phyloP scores from a whole-genome alignment of 805 yeast genomes.

The Candida sphagnicola region DNA sequence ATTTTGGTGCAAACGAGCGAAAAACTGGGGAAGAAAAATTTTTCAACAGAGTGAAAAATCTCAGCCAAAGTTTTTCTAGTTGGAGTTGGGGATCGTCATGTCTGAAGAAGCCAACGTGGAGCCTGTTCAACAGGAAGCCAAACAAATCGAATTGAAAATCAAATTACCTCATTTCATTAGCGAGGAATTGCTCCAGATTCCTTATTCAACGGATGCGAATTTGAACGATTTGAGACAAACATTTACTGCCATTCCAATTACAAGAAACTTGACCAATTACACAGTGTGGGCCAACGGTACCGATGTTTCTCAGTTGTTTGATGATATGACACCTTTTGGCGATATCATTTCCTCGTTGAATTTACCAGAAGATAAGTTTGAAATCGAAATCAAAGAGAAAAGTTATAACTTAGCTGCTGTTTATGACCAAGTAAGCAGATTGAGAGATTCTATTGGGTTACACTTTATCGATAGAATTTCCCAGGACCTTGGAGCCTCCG shows the following conservation, averaged over 20 bases:
- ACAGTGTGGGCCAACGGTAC: conserved; percentile 37
- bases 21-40: conserved; percentile 6
- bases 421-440: conserved; percentile 56
- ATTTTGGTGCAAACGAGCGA: no score
- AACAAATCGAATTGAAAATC: conserved; percentile 9
- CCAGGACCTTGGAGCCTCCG: conserved; percentile 35
- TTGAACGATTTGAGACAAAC: conserved; percentile 57
- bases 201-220: conserved; percentile 40
- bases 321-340: conserved; percentile 24
- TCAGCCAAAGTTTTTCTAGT: neutral
- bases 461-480: conserved; percentile 42
- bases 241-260: conserved; percentile 51
- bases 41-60: conserved; percentile 8
- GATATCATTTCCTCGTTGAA: conserved; percentile 18
- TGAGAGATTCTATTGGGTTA: conserved; percentile 59
- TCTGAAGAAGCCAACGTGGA: conserved; percentile 7
- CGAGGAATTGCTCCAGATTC: conserved; percentile 17
- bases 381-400: conserved; percentile 45
- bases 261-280: conserved; percentile 61
- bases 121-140: conserved; percentile 3
- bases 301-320: conserved; percentile 25
- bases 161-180: conserved; percentile 10
- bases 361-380: conserved; percentile 20
- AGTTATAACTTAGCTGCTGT: conserved; percentile 61
- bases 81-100: conserved; percentile 5